These are phyloP conservation scores for Euphorbia lathyris DNA, from an alignment of 345 rosid genomes.

Conservation along the genomic window DNA sequence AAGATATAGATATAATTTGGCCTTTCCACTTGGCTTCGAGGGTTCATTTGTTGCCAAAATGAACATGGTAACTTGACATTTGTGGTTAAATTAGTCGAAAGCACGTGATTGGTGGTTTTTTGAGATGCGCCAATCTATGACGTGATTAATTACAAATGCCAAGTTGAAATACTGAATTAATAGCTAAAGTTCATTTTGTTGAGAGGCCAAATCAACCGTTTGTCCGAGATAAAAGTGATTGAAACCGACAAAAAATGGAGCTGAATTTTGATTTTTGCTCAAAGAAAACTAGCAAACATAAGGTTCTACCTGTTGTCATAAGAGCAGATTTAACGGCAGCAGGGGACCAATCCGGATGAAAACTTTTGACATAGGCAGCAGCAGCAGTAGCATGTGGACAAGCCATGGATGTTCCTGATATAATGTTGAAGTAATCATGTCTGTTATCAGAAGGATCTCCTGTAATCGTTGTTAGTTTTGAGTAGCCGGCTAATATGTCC, in stretches of 20 bases:
- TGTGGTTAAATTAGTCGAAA: not conserved
- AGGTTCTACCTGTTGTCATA: constrained; percentile 71
- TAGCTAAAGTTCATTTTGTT: no score
- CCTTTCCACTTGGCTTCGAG: no score
- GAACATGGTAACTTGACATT: not conserved
- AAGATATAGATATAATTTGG: no score
- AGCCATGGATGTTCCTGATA: constrained; percentile 92
- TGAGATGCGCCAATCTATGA: not conserved
- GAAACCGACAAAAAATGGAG: no score
- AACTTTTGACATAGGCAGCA: constrained; percentile 77
- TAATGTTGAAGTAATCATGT: constrained; percentile 39
- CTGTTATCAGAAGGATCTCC: constrained; percentile 43
- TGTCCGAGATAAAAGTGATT: no score
- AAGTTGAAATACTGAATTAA: no score
- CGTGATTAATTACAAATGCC: no score
- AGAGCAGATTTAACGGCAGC: constrained; percentile 82
- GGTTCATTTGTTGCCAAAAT: no score
- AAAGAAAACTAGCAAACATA: no score
- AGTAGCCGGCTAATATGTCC: constrained; percentile 68
- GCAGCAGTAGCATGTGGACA: constrained; percentile 81
- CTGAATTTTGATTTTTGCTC: no score
- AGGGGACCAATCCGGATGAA: constrained; percentile 85
- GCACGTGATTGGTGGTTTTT: not conserved
- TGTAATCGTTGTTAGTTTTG: constrained; percentile 43
- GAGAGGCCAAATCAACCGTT: no score